Conservation (phyloP, 192 early-diverging fungal genomes). For the Thoreauomyces humboldtii region DNA sequence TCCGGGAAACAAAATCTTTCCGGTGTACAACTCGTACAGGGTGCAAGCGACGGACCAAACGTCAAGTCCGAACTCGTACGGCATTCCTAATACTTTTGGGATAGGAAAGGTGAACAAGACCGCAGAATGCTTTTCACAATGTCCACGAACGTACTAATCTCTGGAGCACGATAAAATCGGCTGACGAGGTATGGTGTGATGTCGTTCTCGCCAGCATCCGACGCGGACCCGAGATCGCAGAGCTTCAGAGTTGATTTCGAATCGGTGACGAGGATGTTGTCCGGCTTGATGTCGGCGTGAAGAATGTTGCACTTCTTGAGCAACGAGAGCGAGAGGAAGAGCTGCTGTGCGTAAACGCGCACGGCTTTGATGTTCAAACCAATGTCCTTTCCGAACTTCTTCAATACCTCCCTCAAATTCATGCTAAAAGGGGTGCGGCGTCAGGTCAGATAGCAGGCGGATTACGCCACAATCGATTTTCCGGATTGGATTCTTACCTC, state of each 20-base stretch:
- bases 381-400: constrained; percentile 91
- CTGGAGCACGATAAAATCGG: constrained; percentile 95
- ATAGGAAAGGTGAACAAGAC: background rate
- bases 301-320: constrained; percentile 79
- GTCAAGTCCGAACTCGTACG: constrained; percentile 86
- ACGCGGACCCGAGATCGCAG: constrained; percentile 92
- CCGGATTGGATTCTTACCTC: no score
- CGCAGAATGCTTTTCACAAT: constrained; percentile 8
- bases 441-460: no score
- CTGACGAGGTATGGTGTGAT: constrained; percentile 95
- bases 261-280: constrained; percentile 92
- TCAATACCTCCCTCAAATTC: constrained; percentile 89
- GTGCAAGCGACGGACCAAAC: constrained; percentile 96
- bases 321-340: constrained; percentile 80
- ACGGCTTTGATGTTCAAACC: constrained; percentile 94
- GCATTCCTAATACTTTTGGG: constrained; percentile 72
- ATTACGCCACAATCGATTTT: background rate
- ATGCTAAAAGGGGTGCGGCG: constrained; percentile 49
- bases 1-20: constrained; percentile 92
- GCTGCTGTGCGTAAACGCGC: constrained; percentile 84
- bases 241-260: constrained; percentile 77
- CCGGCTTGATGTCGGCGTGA: constrained; percentile 98
- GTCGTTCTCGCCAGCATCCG: constrained; percentile 82
- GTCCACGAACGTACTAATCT: constrained; percentile 70
- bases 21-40: constrained; percentile 93